A percentile compares a stretch with the other conserved stretches of the same genome.
phyloP scores from a whole-genome alignment of 345 rosid genomes.

The Brassica napus region Da-Ae NC_063446.1:38588001-38588500 shows the following conservation, averaged over 20 bases:
- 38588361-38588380: no score
- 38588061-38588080: not conserved
- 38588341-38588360: not conserved
- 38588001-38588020: not conserved
- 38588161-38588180: constrained; percentile 33
- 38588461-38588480: no score
- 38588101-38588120: not conserved
- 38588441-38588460: no score
- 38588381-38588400: no score
- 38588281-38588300: constrained; percentile 1
- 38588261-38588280: constrained; percentile 9
- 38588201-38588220: constrained; percentile 1
- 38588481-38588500: no score
- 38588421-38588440: no score
- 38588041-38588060: not conserved
- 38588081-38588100: not conserved
- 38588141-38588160: constrained; percentile 13
- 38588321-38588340: not conserved
- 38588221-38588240: constrained; percentile 30
- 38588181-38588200: constrained; percentile 21
- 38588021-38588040: not conserved
- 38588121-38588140: not conserved
- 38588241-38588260: not conserved
- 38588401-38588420: not conserved
- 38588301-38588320: constrained; percentile 14